phyloP scores from a whole-genome alignment of 352 stramenopile species.

The Globisporangium spiculum region DNA sequence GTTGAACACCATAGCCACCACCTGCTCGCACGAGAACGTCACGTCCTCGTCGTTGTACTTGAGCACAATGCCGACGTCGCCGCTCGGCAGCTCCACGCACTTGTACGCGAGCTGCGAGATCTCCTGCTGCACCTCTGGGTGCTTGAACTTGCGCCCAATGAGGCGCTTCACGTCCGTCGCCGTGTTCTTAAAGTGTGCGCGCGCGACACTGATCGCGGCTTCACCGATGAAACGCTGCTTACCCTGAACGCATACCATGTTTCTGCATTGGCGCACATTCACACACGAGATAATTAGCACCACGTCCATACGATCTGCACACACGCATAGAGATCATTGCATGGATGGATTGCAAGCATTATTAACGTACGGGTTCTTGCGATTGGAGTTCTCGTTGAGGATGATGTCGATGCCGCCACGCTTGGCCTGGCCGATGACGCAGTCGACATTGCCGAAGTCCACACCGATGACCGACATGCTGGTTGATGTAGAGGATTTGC shows the following conservation, averaged over 20 bases:
- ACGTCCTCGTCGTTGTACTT: slow-evolving; percentile 90
- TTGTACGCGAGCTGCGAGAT: slow-evolving; percentile 92
- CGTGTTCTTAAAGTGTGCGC: slow-evolving; percentile 98
- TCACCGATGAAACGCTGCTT: slow-evolving; percentile 95
- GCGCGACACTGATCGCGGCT: slow-evolving; percentile 84
- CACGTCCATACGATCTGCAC: neutral
- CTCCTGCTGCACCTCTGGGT: slow-evolving; percentile 95
- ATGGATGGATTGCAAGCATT: neutral
- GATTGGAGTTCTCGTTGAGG: slow-evolving; percentile 99
- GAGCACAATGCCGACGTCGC: slow-evolving; percentile 89
- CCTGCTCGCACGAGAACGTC: slow-evolving; percentile 94
- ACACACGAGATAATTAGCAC: neutral
- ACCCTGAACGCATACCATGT: slow-evolving; percentile 84
- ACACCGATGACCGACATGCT: slow-evolving; percentile 96
- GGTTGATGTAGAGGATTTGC: neutral
- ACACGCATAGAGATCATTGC: neutral
- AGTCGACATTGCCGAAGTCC: slow-evolving; percentile 96
- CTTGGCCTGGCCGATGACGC: slow-evolving; percentile 95
- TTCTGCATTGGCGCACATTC: slow-evolving; percentile 25
- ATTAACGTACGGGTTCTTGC: slow-evolving; percentile 92
- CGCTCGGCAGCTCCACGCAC: slow-evolving; percentile 83
- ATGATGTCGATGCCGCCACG: slow-evolving; percentile 98
- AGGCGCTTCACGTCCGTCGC: slow-evolving; percentile 96
- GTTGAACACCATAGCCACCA: slow-evolving; percentile 97
- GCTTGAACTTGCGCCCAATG: slow-evolving; percentile 95